Percentiles rank a stretch among this genome's conserved stretches.
phyloP scores from a whole-genome alignment of 78 protist species.

The Dictyostelium citrinum region DNA sequence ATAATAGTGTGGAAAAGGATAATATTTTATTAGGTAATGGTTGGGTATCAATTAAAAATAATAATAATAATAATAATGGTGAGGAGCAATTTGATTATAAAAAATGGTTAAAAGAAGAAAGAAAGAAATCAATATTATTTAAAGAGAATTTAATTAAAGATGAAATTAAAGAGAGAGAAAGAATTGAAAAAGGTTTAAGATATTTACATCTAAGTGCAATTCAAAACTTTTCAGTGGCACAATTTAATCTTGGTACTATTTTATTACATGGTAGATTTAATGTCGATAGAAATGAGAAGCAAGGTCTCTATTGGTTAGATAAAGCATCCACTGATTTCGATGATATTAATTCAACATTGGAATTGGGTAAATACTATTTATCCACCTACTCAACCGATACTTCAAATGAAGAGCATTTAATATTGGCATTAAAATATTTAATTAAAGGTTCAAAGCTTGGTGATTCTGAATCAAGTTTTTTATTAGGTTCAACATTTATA shows the following conservation, averaged over 20 bases:
- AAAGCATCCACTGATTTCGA: slow-evolving; percentile 3
- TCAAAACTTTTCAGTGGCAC: slow-evolving; percentile 36
- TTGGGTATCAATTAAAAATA: slow-evolving; percentile 35
- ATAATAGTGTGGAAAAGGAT: not conserved
- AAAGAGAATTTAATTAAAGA: slow-evolving; percentile 10
- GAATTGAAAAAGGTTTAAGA: slow-evolving; percentile 15
- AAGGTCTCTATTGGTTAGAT: slow-evolving; percentile 52
- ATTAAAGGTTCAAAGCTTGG: slow-evolving; percentile 8
- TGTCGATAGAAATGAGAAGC: not conserved
- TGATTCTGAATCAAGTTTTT: not conserved
- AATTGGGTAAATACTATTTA: slow-evolving; percentile 16
- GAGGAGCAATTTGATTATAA: not conserved
- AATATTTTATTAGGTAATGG: slow-evolving; percentile 31
- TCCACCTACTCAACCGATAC: not conserved
- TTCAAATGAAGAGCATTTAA: not conserved
- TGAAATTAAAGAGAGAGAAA: not conserved
- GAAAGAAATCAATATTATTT: not conserved
- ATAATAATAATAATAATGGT: not conserved
- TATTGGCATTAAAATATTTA: not conserved
- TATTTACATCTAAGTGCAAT: slow-evolving; percentile 43
- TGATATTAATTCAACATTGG: slow-evolving; percentile 22
- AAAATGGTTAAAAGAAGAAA: slow-evolving; percentile 48
- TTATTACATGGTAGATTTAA: slow-evolving; percentile 39
- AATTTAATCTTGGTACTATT: slow-evolving; percentile 25
- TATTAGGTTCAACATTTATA: slow-evolving; percentile 18